Percentiles rank a stretch among this genome's conserved stretches.
These are phyloP conservation scores for Backusella tuberculispora DNA, from an alignment of 192 early-diverging fungal genomes.

Conservation along the genomic window DNA sequence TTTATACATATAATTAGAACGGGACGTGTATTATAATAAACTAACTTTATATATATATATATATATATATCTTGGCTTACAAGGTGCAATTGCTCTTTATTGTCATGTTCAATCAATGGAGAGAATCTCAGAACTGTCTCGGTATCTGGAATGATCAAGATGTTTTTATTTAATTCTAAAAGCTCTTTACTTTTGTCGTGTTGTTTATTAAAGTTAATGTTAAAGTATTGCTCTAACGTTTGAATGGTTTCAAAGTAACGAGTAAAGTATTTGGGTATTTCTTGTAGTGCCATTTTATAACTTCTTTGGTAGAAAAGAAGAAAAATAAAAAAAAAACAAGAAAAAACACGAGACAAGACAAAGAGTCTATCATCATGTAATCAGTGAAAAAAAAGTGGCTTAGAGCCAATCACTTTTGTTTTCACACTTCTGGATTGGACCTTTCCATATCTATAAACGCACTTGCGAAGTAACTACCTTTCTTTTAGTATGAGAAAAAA, in stretches of 20 bases:
- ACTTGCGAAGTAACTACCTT: no score
- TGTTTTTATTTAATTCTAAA: neutral
- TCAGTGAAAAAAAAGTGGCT: no score
- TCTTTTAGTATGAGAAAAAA: no score
- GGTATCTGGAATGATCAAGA: neutral
- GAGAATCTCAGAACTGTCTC: neutral
- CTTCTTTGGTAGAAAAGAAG: no score
- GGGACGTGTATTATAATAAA: no score
- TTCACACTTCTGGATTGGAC: no score
- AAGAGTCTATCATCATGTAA: no score
- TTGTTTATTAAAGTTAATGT: neutral
- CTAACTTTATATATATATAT: neutral
- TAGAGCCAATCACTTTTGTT: no score
- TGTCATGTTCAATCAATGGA: neutral
- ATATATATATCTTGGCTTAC: neutral
- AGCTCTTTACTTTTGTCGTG: no score
- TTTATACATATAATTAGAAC: neutral
- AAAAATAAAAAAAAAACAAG: no score
- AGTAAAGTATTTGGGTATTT: neutral
- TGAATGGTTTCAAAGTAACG: neutral
- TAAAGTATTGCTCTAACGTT: neutral
- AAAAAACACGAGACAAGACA: no score
- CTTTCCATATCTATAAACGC: no score
- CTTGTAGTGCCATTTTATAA: neutral
- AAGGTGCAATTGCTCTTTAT: neutral